These are phyloP conservation scores for Sungouiella thailandica DNA, from an alignment of 805 yeast species.

Conservation along the genomic window DNA sequence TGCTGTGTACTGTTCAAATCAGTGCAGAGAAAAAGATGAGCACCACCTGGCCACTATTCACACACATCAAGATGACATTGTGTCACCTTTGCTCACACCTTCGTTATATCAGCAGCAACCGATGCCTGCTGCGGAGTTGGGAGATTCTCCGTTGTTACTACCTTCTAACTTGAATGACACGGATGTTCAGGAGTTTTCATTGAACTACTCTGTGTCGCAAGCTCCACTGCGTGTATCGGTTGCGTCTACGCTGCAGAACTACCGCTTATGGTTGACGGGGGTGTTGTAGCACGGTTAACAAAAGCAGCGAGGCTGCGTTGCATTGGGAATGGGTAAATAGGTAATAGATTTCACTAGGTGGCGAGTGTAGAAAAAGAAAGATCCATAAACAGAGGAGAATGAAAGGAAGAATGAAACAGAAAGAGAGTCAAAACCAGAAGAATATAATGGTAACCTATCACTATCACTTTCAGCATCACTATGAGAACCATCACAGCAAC, in stretches of 20 bases:
- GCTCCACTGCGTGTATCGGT: slow-evolving; percentile 7
- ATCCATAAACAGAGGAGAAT: no score
- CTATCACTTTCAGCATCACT: no score
- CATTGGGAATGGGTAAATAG: no score
- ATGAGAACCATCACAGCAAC: no score
- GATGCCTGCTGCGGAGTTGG: slow-evolving; percentile 10
- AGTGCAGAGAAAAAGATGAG: slow-evolving; percentile 32
- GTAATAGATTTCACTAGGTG: no score
- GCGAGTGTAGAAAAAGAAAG: no score
- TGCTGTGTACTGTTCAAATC: slow-evolving; percentile 23
- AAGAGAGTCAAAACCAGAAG: no score
- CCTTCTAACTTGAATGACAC: slow-evolving; percentile 13
- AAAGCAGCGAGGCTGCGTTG: no score
- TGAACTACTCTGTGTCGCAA: slow-evolving; percentile 26
- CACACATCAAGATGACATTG: slow-evolving; percentile 23
- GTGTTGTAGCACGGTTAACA: slow-evolving; percentile 5
- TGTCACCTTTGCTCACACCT: slow-evolving; percentile 37
- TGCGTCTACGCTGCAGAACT: slow-evolving; percentile 32
- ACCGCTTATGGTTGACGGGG: slow-evolving; percentile 36
- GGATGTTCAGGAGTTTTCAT: slow-evolving; percentile 27
- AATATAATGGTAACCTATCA: no score
- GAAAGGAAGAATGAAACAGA: no score
- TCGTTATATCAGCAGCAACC: slow-evolving; percentile 22
- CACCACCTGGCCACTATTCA: slow-evolving; percentile 14
- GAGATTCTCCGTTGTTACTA: slow-evolving; percentile 21